Evolutionary conservation across 495 filamentous ascomycete genomes (phyloP).

Genomic region (Podospora didyma): DNA sequence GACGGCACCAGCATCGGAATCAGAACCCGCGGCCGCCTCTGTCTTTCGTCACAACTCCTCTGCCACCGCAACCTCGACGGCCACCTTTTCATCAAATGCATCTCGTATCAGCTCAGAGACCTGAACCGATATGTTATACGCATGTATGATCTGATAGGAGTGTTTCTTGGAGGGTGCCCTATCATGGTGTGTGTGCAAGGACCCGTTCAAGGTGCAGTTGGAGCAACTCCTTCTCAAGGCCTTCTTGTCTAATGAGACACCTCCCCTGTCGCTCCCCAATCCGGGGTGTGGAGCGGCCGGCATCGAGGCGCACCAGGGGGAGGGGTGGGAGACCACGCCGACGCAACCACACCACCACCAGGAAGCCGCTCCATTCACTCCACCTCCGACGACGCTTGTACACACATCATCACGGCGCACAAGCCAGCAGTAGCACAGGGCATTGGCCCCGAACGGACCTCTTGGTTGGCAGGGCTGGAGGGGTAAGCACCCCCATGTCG

Average conservation of each 20-base stretch:
- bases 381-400: no score
- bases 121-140: no score
- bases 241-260: constrained; percentile 1
- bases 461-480: neutral
- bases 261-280: neutral
- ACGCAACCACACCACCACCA: neutral
- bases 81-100: no score
- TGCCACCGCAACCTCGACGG: no score
- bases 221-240: neutral
- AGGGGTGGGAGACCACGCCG: neutral
- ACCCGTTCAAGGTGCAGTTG: constrained; percentile 13
- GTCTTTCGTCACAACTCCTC: no score
- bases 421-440: no score
- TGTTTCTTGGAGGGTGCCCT: neutral
- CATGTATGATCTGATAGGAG: neutral
- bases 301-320: neutral
- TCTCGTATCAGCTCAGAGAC: no score
- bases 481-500: neutral
- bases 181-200: constrained; percentile 16
- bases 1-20: no score
- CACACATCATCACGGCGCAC: no score
- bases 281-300: neutral
- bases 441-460: neutral
- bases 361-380: no score
- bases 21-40: no score